Percentiles rank a stretch among this genome's conserved stretches.
phyloP scores from a whole-genome alignment of 805 yeast species.

The Cyberlindnera mrakii region DNA sequence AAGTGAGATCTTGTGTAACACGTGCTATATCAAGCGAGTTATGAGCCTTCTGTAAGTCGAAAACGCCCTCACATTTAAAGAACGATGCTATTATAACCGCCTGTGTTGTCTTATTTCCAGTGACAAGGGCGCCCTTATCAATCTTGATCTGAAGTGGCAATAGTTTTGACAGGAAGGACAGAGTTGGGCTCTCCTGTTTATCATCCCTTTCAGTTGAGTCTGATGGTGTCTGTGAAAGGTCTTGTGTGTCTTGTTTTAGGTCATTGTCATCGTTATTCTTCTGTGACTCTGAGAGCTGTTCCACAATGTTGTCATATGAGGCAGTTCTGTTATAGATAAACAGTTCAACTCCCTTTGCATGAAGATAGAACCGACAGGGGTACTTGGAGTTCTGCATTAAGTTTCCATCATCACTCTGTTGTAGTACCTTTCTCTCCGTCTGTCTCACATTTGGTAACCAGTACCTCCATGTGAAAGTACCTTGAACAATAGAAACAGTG shows the following conservation, averaged over 20 bases:
- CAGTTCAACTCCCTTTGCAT: slow-evolving; percentile 72
- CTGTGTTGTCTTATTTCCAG: slow-evolving; percentile 79
- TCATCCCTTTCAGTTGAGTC: slow-evolving; percentile 9
- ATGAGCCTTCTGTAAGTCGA: slow-evolving; percentile 49
- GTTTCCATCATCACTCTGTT: slow-evolving; percentile 14
- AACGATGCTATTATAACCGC: slow-evolving; percentile 62
- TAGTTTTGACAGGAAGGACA: slow-evolving; percentile 24
- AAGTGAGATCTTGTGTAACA: slow-evolving; percentile 35
- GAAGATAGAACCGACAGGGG: slow-evolving; percentile 51
- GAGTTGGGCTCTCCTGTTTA: not conserved
- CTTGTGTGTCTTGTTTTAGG: not conserved
- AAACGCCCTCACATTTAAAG: slow-evolving; percentile 43
- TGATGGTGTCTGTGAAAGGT: slow-evolving; percentile 6
- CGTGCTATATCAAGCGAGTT: slow-evolving; percentile 54
- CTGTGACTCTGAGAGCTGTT: slow-evolving; percentile 24
- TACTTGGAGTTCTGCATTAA: slow-evolving; percentile 36
- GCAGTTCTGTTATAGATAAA: slow-evolving; percentile 75
- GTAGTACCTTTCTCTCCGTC: slow-evolving; percentile 8
- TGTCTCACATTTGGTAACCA: slow-evolving; percentile 55
- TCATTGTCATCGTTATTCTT: not conserved
- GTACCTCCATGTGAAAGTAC: slow-evolving; percentile 83
- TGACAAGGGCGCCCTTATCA: slow-evolving; percentile 62
- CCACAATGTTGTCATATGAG: slow-evolving; percentile 66
- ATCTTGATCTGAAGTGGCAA: slow-evolving; percentile 62
- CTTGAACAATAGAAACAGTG: slow-evolving; percentile 62